Evolutionary conservation across 345 rosid species (phyloP), one percentile per base, ranked within the genome.

Genomic region (Boechera divaricarpa): DNA sequence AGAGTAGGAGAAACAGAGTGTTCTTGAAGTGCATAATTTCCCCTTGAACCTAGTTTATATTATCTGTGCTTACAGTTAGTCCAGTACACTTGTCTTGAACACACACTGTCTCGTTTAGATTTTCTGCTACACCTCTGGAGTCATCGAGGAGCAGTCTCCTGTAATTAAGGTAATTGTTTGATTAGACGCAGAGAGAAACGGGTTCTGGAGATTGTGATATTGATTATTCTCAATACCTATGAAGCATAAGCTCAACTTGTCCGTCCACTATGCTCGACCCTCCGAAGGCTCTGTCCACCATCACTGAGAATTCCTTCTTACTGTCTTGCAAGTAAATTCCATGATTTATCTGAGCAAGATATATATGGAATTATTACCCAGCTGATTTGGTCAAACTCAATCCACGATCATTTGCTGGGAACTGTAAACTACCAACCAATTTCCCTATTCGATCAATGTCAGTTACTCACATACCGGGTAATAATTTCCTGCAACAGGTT

Each of bases 71-170:
- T 86, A 94, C 98, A 67, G 85, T 87, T 62, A 94, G 78, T 68
- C 98, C 98, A 62, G 69, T 82, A 85, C 98, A 94, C 44, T 89
- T 78, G 65, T 87, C 78, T 42, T 47, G 76, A 57, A 85, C 87
- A 61, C 98, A 94, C 67, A 86, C 92, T 12, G 94, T 92, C 83
- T 94, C 98, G 72, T 94, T 94, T 67, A 94, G 83, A 80, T 85
- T 79, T 81, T 94, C 98, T 0, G 73, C 97, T 55, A 94, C 98
- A 68, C 98, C 98, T 83, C 95, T 83, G 16, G 90, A 84, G 87
- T 94, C 98, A 69, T 94, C 98, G 18, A 83, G 95, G 75, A 94
- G 84, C 81, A 92, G 81, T 82, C 98, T 90, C 98, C 98, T 94
- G 62, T 53, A 5, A 82, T 54, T 33, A 69, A n/a, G 57, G 55